Evolutionary conservation across 2,329 filamentous ascomycete species (phyloP), one percentile per base, ranked within the genome.

Genomic region (Neophaeococcomyces aloes): DNA sequence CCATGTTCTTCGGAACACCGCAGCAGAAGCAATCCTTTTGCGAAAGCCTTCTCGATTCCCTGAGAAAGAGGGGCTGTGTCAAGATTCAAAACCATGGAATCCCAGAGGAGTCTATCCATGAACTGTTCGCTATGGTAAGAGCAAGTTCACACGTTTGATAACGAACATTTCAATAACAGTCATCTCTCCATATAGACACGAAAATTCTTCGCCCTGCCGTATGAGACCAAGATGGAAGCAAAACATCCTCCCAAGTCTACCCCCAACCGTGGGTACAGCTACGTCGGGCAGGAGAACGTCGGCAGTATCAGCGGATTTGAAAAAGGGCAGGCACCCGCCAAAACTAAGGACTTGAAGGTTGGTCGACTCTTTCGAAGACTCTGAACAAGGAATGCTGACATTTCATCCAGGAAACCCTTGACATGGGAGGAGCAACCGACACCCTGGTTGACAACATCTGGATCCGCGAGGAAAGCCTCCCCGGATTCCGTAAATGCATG

Each of bases 151-250:
- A 13, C 13, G n/a, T 14, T 5, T 6, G 31, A n/a, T 34, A 14
- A 5, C 5, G n/a, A 33, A 7, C 10, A 27, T 18, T 29, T 18
- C 23, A 7, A 18, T 7, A 5, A 30, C n/a, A 27, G 5, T 27
- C 23, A 5, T 6, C 23, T 33, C 31, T 25, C 15, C 17, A 11
- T 17, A 18, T 27, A 53, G 48, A 51, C 17, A 36, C 63, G 62
- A 44, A 56, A 59, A 23, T 60, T 73, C 5, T 72, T 71, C 44
- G 59, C 63, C 19, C 57, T 72, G 5, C 59, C 65, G 1, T 56
- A 58, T n/a, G 62, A 65, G 29, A 61, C 66, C 37, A 73, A 73
- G 48, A 64, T 68, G 58, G 61, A 65, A 38, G 70, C 68, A 1
- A 67, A 67, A 4, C 69, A 72, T 56, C 69, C 69, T 8, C 48